Base-by-base conservation (phyloP, 2,329 filamentous ascomycete species). In the Endoconidiophora laricicola region DNA sequence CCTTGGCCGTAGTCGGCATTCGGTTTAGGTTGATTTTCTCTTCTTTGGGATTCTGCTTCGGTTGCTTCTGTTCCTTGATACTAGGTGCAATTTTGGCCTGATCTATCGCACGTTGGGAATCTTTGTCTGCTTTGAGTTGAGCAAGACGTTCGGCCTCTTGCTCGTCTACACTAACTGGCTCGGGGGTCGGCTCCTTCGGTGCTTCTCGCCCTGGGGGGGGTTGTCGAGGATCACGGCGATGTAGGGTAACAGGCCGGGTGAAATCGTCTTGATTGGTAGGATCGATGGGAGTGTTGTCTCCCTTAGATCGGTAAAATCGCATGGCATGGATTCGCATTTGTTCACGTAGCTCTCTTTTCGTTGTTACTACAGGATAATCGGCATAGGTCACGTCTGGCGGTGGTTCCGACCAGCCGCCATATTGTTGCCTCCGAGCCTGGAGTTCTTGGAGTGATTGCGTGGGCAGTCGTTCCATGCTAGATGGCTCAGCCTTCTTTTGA, bases 71-170 rank as follows among this genome's bases (percentile, higher is more conserved):
- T 7, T 76, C 75, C 53, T 79, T 82, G 23, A 76, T 71, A 1
- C 85, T 82, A 0, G 91, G 91, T 0, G 91, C 91, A 59, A 98
- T 96, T 65, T 94, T 86, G 33, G 91, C 88, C 60, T 90, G 73
- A 57, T 94, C 91, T 37, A 86, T 76, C 16, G 90, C 87, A 18
- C 85, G 80, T 61, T 94, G 83, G 23, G 84, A 85, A 55, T 94
- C 86, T 49, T 85, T 80, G 56, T 93, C 86, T 0, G 82, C 83
- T 62, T 84, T 79, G 20, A 70, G 55, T 57, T 87, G 83, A 36
- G 86, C 83, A 49, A 80, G 62, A 49, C 73, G 72, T 57, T 83
- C 78, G 36, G 72, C 66, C 55, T 80, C 78, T 54, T 76, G 73
- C 23, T 72, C 71, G 54, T 79, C 74, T 1, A 71, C 62, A 0